Evolutionary conservation across 306 rosid genomes (phyloP).

Genomic region (Ormosia emarginata): DNA sequence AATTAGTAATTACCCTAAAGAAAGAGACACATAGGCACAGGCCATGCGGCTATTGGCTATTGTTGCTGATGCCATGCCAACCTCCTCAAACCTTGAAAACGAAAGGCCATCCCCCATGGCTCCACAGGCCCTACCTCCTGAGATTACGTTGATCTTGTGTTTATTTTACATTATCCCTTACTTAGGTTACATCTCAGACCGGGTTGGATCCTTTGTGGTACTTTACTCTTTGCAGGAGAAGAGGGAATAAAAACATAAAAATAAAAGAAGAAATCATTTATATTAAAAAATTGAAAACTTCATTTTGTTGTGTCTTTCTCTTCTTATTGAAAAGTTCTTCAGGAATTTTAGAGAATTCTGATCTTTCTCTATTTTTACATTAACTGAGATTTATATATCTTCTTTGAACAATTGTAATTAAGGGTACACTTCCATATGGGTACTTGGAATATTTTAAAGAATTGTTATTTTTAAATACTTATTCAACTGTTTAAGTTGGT

Average conservation of each 20-base stretch:
- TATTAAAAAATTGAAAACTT: no score
- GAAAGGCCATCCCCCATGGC: conserved; percentile 12
- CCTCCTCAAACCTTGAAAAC: neutral
- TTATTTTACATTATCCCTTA: conserved; percentile 68
- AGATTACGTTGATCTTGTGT: conserved; percentile 32
- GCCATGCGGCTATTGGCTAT: conserved; percentile 29
- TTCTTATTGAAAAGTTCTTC: no score
- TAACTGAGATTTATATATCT: neutral
- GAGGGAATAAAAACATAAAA: no score
- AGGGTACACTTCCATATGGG: neutral
- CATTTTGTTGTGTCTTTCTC: no score
- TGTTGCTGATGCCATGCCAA: conserved; percentile 11
- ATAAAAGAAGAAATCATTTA: no score
- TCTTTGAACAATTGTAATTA: neutral
- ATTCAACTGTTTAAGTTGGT: conserved; percentile 28
- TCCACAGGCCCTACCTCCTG: conserved; percentile 33
- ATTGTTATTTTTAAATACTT: no score
- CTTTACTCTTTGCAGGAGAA: no score
- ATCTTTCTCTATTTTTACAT: neutral
- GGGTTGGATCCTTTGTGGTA: no score
- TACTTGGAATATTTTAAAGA: neutral
- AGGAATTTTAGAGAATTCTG: no score
- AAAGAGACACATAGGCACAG: neutral
- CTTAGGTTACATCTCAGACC: conserved; percentile 40
- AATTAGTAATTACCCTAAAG: neutral